Evolutionary conservation across 2,329 filamentous ascomycete genomes (phyloP), one percentile per base, ranked within the genome.

Genomic region (Aspergillus viridinutans): DNA sequence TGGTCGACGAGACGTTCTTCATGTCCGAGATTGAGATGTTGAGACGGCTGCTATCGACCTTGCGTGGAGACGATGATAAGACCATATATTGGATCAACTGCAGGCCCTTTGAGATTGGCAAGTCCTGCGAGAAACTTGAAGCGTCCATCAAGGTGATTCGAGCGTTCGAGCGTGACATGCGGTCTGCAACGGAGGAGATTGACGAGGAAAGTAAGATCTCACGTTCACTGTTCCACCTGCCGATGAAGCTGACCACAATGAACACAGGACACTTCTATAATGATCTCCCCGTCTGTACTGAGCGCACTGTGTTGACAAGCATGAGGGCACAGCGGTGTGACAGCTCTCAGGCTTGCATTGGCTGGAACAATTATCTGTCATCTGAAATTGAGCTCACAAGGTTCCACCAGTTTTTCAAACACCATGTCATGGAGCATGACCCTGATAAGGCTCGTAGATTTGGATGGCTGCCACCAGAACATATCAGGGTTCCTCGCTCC

Each of bases 1-100:
- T 59, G 9, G 50, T 47, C 0, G 63, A 68, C 3, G 61, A 67
- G 55, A 58, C 45, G 1, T 57, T 60, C 32, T 64, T 69, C 50
- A 56, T 49, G 2, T 26, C 54, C 2, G 66, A 69, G 49, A 49
- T 69, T 7, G 60, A 64, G 49, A 61, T 65, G 25, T 45, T 69
- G 55, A 64, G 63, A 52, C 61, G 60, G 50, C 48, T 69, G 26
- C 26, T 68, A 40, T 57, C 57, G 7, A 65, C 63, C 17, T 51
- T 69, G 43, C 61, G 65, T 43, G 58, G 55, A 10, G 61, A 63
- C 8, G 51, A 50, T n/a, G 45, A 23, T 2, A 56, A 49, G 2
- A 49, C 55, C 2, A 57, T 66, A 29, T 64, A 60, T 43, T 64
- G 64, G 63, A 58, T 67, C 26, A 59, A 60, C 14, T 54, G 49